Percentiles rank a stretch among this genome's conserved stretches.
phyloP scores from a whole-genome alignment of 331 rosid species.

The Erythrophleum ivorense region DNA sequence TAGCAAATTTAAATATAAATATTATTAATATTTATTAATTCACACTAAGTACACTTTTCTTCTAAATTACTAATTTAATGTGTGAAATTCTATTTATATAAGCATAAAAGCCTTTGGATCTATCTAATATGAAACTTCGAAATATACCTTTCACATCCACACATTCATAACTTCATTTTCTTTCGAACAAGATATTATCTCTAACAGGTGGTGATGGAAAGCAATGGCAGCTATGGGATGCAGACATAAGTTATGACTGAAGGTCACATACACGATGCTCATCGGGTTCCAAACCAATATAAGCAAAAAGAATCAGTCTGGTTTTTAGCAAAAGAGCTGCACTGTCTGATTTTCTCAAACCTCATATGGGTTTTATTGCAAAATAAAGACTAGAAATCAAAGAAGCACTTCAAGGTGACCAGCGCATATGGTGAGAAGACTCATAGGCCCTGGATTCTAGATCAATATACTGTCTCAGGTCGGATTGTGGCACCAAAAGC shows the following conservation, averaged over 20 bases:
- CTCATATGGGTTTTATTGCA: background rate
- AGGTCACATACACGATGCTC: background rate
- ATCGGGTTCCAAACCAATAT: conserved; percentile 29
- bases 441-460: conserved; percentile 54
- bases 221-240: background rate
- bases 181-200: no score
- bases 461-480: conserved; percentile 76
- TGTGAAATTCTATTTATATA: no score
- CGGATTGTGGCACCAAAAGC: conserved; percentile 52
- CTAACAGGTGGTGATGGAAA: conserved; percentile 1
- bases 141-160: no score
- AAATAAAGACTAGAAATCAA: conserved; percentile 30
- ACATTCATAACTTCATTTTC: no score
- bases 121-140: no score
- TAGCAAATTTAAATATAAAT: no score
- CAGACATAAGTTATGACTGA: background rate
- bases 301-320: conserved; percentile 12
- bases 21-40: no score
- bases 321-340: background rate
- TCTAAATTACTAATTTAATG: no score
- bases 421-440: conserved; percentile 48
- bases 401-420: conserved; percentile 70
- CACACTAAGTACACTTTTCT: no score
- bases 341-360: conserved; percentile 6
- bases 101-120: no score